phyloP scores from a whole-genome alignment of 306 rosid genomes.

The Fagus crenata region DNA sequence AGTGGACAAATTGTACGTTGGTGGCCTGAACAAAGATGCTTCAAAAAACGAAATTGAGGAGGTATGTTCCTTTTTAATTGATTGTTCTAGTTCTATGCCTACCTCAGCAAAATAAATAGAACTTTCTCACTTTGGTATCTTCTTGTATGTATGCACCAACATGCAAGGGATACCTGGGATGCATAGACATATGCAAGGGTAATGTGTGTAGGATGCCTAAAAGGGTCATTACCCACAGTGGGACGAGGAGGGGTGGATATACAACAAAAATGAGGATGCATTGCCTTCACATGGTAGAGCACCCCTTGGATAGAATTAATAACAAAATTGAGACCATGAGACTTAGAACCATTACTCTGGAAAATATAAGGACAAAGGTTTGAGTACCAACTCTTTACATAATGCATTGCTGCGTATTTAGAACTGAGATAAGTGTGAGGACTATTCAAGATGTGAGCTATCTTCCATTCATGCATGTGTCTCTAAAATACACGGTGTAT shows the following conservation, averaged over 20 bases:
- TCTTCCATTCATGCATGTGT: not conserved
- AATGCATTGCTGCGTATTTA: not conserved
- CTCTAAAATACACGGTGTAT: not conserved
- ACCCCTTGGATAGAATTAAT: slow-evolving; percentile 20
- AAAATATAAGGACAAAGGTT: slow-evolving; percentile 3
- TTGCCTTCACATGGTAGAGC: slow-evolving; percentile 21
- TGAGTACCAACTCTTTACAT: slow-evolving; percentile 14
- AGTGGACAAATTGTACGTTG: slow-evolving; percentile 67
- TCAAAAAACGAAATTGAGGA: slow-evolving; percentile 72
- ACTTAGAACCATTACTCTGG: slow-evolving; percentile 12
- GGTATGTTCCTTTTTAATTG: slow-evolving; percentile 42
- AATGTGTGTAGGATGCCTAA: slow-evolving; percentile 14
- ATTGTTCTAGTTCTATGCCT: slow-evolving; percentile 28
- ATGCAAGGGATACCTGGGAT: slow-evolving; percentile 15
- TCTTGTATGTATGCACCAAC: slow-evolving; percentile 21
- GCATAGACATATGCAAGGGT: slow-evolving; percentile 3
- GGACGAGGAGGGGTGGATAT: not conserved
- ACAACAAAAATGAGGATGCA: slow-evolving; percentile 11
- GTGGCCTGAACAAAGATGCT: slow-evolving; percentile 55
- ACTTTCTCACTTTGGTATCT: not conserved
- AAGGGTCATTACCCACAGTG: not conserved
- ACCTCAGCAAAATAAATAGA: slow-evolving; percentile 25
- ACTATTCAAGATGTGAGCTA: slow-evolving; percentile 16
- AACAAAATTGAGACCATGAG: slow-evolving; percentile 14
- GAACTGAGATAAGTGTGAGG: not conserved